Base-by-base conservation (phyloP, 202 grass and related monocot genomes). In the Schoenoplectus triqueter region DNA sequence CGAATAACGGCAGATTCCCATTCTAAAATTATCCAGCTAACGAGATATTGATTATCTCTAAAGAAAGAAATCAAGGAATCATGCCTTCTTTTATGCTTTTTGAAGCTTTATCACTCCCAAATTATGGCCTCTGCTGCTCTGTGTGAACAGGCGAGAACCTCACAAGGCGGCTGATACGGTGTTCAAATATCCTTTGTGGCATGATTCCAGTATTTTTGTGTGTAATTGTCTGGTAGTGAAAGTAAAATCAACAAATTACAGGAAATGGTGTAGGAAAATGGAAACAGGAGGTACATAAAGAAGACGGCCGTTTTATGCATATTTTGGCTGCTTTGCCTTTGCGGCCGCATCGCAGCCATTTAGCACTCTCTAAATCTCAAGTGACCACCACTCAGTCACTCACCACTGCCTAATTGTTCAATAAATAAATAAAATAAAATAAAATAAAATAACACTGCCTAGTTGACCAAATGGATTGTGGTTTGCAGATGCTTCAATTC, bases 1-100 rank as follows among this genome's bases (percentile, higher is more conserved):
- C 31, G 31, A 31, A 31, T 31, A 31, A 31, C 31, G 31, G 31
- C 31, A 31, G 31, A 31, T 31, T 31, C 31, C 31, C 31, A 31
- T 31, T 31, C 31, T 31, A 31, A 31, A 31, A 31, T 75, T 55
- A 75, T 75, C 72, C 54, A 55, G 72, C 52, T 3, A 71, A 71
- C 6, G 8, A 66, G 2, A 3, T 10, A 11, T 40, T 66, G 64
- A 22, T 66, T 40, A 66, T 66, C 64, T 39, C 10, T 4, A 66
- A 72, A 10, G n/a, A 5, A 17, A 31, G 18, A 9, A 19, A 75
- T 0, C 3, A 6, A 13, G 39, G 66, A 14, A 69, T 69, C 6
- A 45, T 45, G 39, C 66, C 39, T 6, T 44, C 11, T 2, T 7
- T 0, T 7, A 47, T 60, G 14, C 62, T 31, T 31, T 31, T 31